Conservation (phyloP, 2,329 filamentous ascomycete genomes). For the Trichoderma hamatum region DNA sequence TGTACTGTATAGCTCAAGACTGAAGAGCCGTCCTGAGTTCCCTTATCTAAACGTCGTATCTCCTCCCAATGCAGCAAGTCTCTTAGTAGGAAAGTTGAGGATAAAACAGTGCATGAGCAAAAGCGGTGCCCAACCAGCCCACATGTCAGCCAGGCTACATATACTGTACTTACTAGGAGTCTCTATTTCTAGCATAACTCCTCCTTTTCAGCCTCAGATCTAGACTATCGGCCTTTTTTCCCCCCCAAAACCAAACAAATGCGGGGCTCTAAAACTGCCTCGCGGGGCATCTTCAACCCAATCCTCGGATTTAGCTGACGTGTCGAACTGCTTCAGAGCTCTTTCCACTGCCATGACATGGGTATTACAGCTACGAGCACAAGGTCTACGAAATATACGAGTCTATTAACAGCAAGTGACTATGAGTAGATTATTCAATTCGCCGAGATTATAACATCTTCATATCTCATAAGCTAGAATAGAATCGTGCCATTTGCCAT, state of each 20-base stretch:
- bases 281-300: background rate
- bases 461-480: background rate
- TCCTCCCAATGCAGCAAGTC: background rate
- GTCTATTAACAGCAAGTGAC: background rate
- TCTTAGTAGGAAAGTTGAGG: background rate
- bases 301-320: background rate
- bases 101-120: background rate
- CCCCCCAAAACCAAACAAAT: background rate
- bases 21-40: too few relatives aligned
- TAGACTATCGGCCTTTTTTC: background rate
- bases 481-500: background rate
- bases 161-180: background rate
- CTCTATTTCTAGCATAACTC: background rate
- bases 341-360: background rate
- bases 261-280: constrained; percentile 16
- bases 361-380: background rate
- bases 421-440: background rate
- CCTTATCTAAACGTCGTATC: background rate
- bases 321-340: background rate
- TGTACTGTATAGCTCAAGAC: too few relatives aligned
- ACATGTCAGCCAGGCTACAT: background rate
- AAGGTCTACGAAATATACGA: background rate
- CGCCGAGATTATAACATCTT: background rate
- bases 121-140: background rate
- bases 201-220: background rate